Conservation (phyloP, 176 grass and related monocot genomes). For the Bolboschoenus planiculmis region DNA sequence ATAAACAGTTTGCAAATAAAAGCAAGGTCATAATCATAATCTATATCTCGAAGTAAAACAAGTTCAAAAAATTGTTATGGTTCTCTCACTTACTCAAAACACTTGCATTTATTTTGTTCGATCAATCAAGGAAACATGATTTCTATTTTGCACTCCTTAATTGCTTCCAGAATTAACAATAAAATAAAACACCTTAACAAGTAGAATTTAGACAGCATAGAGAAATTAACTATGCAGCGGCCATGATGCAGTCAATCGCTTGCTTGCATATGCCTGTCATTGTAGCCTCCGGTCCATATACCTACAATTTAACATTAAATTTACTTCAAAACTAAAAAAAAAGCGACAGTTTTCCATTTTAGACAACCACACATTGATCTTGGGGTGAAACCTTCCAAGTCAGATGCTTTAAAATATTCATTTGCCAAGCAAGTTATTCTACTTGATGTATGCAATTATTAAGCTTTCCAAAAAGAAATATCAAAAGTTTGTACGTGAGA, state of each 20-base stretch:
- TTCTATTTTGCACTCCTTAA: background rate
- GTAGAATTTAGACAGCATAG: background rate
- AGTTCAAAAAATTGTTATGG: background rate
- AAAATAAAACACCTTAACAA: background rate
- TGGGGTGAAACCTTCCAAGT: background rate
- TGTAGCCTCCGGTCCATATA: constrained; percentile 88
- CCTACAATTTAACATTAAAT: constrained; percentile 29
- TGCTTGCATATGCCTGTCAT: constrained; percentile 98
- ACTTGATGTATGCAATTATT: background rate
- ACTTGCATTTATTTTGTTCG: background rate
- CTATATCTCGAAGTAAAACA: background rate
- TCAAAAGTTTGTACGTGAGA: background rate
- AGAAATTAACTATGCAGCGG: constrained; percentile 26
- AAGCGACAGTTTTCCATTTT: no score
- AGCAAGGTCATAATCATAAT: background rate
- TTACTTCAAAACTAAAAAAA: background rate
- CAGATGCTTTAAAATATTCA: background rate
- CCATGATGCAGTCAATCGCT: constrained; percentile 86
- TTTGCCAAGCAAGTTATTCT: background rate
- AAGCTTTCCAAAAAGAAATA: background rate
- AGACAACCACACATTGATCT: background rate
- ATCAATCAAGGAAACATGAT: background rate
- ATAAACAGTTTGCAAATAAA: background rate
- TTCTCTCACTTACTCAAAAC: background rate
- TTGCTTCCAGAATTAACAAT: background rate